These are phyloP conservation scores for Diddensiella santjacobensis DNA, from an alignment of 805 yeast species.

Conservation along the genomic window DNA sequence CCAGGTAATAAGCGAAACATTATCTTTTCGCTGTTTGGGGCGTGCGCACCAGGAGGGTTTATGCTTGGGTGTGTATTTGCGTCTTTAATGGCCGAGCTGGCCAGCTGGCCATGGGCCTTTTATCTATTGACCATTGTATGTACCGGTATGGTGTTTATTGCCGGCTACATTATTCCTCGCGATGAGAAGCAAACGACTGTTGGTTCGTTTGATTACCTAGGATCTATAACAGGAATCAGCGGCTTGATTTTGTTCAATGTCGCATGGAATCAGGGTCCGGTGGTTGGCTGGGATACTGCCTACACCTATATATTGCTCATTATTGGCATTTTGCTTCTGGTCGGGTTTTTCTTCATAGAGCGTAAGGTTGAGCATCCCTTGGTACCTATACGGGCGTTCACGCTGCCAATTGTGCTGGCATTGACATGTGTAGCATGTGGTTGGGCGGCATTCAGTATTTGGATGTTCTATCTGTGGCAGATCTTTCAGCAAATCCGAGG, in stretches of 20 bases:
- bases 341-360: conserved; percentile 49
- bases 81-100: conserved; percentile 42
- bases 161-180: not conserved
- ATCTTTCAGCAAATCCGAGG: conserved; percentile 49
- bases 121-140: conserved; percentile 45
- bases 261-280: conserved; percentile 73
- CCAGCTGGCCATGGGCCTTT: conserved; percentile 57
- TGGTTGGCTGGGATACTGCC: conserved; percentile 59
- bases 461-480: conserved; percentile 61
- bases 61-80: conserved; percentile 52
- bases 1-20: conserved; percentile 50
- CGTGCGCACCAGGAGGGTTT: conserved; percentile 62
- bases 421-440: conserved; percentile 54
- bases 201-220: conserved; percentile 45
- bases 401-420: conserved; percentile 44
- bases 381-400: conserved; percentile 48
- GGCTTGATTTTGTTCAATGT: conserved; percentile 64
- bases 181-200: conserved; percentile 21
- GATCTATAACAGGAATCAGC: conserved; percentile 51
- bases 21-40: conserved; percentile 55
- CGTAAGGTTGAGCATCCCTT: conserved; percentile 48
- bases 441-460: conserved; percentile 76
- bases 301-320: conserved; percentile 56
- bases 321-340: conserved; percentile 44
- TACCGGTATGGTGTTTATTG: conserved; percentile 30